These are phyloP conservation scores for Cephalotrichum gorgonifer DNA, from an alignment of 2,329 filamentous ascomycete genomes.

Conservation along the genomic window DNA sequence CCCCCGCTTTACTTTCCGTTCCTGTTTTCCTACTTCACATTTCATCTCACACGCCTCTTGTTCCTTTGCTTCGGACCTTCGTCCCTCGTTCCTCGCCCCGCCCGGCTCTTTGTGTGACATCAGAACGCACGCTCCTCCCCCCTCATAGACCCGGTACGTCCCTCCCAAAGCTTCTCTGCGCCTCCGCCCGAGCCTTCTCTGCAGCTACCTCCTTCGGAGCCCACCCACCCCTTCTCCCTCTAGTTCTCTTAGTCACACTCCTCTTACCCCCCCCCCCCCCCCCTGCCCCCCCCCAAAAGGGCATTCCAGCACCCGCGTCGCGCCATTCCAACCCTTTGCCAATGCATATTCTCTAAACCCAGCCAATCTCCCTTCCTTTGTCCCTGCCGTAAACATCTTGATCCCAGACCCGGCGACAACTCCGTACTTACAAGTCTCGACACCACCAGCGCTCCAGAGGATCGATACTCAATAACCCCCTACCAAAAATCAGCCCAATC, in stretches of 20 bases:
- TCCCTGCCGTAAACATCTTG: no score
- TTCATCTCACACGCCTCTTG: no score
- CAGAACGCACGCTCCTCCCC: not conserved
- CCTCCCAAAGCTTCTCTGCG: not conserved
- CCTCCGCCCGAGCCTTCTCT: not conserved
- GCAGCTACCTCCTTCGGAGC: not conserved
- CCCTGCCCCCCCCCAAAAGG: no score
- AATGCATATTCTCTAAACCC: not conserved
- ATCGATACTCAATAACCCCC: no score
- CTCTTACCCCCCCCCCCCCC: no score
- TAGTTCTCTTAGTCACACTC: not conserved
- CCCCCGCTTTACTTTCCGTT: not conserved
- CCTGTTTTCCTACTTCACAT: not conserved
- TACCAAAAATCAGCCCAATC: no score
- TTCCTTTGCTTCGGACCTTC: not conserved
- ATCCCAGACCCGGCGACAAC: no score
- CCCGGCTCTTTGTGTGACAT: not conserved
- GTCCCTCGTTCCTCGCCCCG: no score
- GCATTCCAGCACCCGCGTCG: no score
- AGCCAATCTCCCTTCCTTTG: no score
- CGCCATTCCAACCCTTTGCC: not conserved
- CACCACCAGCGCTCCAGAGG: no score
- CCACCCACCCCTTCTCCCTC: not conserved
- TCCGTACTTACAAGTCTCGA: no score
- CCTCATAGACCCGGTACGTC: not conserved